Conservation (phyloP, 495 filamentous ascomycete species). For the Penicillium argentinense region DNA sequence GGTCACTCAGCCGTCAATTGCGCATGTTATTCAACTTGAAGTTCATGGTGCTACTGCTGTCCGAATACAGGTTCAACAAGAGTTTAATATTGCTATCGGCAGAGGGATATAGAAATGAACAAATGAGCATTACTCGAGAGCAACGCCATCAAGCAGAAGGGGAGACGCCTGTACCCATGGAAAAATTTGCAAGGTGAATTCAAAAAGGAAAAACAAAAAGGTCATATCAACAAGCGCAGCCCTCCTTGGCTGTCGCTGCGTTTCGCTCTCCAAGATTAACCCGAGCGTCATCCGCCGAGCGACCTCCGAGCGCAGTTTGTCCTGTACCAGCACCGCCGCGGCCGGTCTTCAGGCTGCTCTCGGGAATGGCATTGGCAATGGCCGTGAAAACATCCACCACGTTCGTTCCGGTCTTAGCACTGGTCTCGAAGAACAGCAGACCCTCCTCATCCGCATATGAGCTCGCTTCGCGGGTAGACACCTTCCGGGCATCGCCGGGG, state of each 20-base stretch:
- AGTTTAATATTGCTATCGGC: background rate
- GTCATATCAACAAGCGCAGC: slow-evolving; percentile 76
- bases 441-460: slow-evolving; percentile 92
- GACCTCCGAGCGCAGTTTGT: slow-evolving; percentile 40
- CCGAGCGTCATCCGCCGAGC: slow-evolving; percentile 42
- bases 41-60: background rate
- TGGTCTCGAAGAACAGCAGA: slow-evolving; percentile 95
- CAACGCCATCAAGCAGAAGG: slow-evolving; percentile 16
- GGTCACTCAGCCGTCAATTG: too few relatives aligned
- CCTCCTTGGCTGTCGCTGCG: slow-evolving; percentile 72
- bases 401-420: slow-evolving; percentile 91
- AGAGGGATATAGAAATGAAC: slow-evolving; percentile 10
- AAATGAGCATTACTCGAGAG: slow-evolving; percentile 4
- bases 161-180: slow-evolving; percentile 25
- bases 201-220: slow-evolving; percentile 8
- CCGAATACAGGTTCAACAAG: background rate
- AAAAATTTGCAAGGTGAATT: slow-evolving; percentile 13
- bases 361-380: slow-evolving; percentile 96
- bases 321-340: slow-evolving; percentile 63
- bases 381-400: slow-evolving; percentile 96
- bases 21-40: background rate
- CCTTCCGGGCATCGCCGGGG: slow-evolving; percentile 78
- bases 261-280: slow-evolving; percentile 46
- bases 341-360: slow-evolving; percentile 88
- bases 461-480: slow-evolving; percentile 85